Evolutionary conservation across 331 rosid species (phyloP), one percentile per base, ranked within the genome.

Genomic region (Malus hybrid): DNA sequence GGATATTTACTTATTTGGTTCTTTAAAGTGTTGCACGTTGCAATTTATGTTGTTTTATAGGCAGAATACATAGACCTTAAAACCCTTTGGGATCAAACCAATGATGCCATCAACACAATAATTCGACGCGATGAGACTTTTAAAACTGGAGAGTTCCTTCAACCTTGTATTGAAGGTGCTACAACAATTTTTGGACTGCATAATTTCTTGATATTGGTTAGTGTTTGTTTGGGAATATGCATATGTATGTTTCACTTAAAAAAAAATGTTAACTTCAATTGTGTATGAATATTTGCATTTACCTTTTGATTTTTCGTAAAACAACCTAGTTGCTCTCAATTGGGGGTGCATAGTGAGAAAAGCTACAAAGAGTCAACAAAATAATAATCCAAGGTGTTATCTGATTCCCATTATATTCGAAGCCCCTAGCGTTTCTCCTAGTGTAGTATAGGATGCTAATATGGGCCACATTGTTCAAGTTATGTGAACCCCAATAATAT

Each of bases 141-240:
- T 5, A 87, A 92, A 85, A 84, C 88, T 62, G 96, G 90, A 82
- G 75, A 84, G 73, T 82, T 84, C 79, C 85, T 92, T 84, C 92
- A 80, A 64, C 97, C 97, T 80, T 92, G 97, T 80, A 88, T 92
- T 77, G 97, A 92, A 92, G 97, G 97, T 90, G 46, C 31, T 33
- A 46, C 46, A 61, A 28, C 27, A 57, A 1, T 62, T 42, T 19
- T 19, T 67, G 32, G 11, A 39, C 28, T 42, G 18, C 24, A 46
- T 8, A 36, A 7, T 39, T 27, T 39, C 13, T 28, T 9, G 46
- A 48, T 70, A 36, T 31, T 52, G 63, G 3, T 70, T 31, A 52
- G 28, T 18, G 19, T 19, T 9, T 70, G 9, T 31, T 29, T 10
- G 7, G 63, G 44, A 36, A 39, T 39, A 69, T 52, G 72, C 60